phyloP scores from a whole-genome alignment of 2,329 filamentous ascomycete genomes.

The Pseudogymnoascus sp. region DNA sequence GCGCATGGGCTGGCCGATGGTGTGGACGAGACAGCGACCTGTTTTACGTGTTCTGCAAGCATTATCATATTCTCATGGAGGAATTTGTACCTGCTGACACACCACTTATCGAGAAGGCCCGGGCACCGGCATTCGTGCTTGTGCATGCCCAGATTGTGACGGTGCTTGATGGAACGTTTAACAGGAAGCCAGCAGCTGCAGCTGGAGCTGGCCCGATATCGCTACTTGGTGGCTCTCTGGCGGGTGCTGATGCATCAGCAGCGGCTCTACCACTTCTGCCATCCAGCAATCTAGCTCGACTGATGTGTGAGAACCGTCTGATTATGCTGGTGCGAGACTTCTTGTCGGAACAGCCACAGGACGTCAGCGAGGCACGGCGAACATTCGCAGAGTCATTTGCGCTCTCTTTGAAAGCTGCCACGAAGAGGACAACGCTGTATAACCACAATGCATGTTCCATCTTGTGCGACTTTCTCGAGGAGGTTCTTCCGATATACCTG shows the following conservation, averaged over 20 bases:
- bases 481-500: constrained; percentile 56
- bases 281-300: constrained; percentile 51
- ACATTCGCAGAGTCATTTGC: constrained; percentile 59
- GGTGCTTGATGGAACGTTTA: constrained; percentile 60
- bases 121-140: constrained; percentile 55
- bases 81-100: constrained; percentile 48
- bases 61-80: constrained; percentile 59
- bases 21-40: constrained; percentile 66
- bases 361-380: constrained; percentile 44
- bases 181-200: constrained; percentile 45
- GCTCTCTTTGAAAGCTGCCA: constrained; percentile 52
- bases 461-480: constrained; percentile 67
- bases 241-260: constrained; percentile 52
- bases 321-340: constrained; percentile 65
- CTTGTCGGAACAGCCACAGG: constrained; percentile 51
- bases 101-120: constrained; percentile 48
- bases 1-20: constrained; percentile 64
- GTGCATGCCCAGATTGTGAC: constrained; percentile 63
- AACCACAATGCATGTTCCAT: constrained; percentile 66
- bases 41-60: constrained; percentile 66
- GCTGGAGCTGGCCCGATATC: constrained; percentile 47
- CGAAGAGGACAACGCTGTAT: constrained; percentile 57
- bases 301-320: constrained; percentile 64
- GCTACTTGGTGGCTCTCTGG: constrained; percentile 39
- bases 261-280: constrained; percentile 49